Conservation (phyloP, 495 filamentous ascomycete genomes). For the Darksidea phi region DNA sequence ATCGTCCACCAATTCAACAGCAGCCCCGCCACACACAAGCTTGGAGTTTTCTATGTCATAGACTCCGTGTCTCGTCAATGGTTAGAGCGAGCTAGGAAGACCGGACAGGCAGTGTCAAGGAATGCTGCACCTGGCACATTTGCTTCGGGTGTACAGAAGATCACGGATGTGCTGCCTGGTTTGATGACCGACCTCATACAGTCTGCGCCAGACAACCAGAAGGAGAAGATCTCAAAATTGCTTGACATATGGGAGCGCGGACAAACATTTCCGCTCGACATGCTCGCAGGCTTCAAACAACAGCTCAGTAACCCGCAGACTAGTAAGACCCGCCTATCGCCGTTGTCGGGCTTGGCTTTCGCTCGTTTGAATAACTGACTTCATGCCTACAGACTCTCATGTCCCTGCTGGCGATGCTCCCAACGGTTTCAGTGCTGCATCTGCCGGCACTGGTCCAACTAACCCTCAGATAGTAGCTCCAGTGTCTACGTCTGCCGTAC, state of each 20-base stretch:
- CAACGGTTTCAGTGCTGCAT: background rate
- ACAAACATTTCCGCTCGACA: conserved; percentile 77
- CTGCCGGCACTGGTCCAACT: conserved; percentile 2
- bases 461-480: conserved; percentile 7
- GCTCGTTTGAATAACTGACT: background rate
- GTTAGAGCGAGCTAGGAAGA: conserved; percentile 88
- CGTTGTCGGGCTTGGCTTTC: background rate
- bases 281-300: conserved; percentile 83
- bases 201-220: conserved; percentile 89
- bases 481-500: conserved; percentile 12
- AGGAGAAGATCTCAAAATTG: conserved; percentile 96
- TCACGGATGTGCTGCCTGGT: conserved; percentile 87
- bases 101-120: conserved; percentile 71
- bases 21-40: conserved; percentile 89
- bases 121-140: conserved; percentile 82
- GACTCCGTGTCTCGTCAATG: conserved; percentile 99
- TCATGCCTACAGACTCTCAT: conserved; percentile 7
- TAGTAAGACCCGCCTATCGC: conserved; percentile 20
- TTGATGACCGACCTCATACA: conserved; percentile 95
- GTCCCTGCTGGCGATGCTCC: conserved; percentile 32
- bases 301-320: conserved; percentile 63
- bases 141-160: conserved; percentile 92
- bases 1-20: conserved; percentile 97
- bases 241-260: conserved; percentile 98
- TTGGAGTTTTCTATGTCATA: conserved; percentile 99